A percentile compares a stretch with the other conserved stretches of the same genome.
Evolutionary conservation across 345 rosid genomes (phyloP).

Genomic region (Syzygium aqueum): DNA sequence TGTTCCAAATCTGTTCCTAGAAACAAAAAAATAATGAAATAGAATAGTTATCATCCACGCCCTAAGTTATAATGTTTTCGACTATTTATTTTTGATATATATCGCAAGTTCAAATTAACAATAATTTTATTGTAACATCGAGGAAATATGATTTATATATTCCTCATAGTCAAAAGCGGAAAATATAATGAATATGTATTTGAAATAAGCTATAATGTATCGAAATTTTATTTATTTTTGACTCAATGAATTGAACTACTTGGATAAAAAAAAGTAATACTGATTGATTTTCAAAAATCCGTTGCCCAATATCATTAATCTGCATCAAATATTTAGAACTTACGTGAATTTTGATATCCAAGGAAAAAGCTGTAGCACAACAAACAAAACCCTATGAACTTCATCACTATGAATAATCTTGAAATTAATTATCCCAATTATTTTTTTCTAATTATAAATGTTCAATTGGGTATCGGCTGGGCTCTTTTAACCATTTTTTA

Average conservation of each 20-base stretch:
- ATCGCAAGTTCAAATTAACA: background rate
- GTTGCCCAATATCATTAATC: background rate
- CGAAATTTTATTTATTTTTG: background rate
- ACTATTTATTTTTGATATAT: background rate
- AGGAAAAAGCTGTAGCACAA: background rate
- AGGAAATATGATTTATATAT: background rate
- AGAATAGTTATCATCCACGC: too few species aligned
- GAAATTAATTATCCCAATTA: background rate
- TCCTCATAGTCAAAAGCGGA: background rate
- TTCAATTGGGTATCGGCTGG: background rate
- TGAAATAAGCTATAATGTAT: background rate
- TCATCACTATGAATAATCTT: background rate
- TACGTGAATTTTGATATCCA: background rate
- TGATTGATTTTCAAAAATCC: background rate
- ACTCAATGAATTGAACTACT: background rate
- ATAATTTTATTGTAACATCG: background rate
- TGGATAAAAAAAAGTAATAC: background rate
- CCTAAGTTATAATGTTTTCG: background rate
- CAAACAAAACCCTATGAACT: background rate
- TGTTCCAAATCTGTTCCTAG: too few species aligned
- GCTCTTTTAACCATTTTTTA: background rate
- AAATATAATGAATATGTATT: background rate
- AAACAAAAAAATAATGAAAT: too few species aligned
- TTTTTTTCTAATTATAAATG: background rate
- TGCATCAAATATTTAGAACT: background rate